phyloP scores from a whole-genome alignment of 805 yeast genomes.

The Kockiozyma suomiensis region DNA sequence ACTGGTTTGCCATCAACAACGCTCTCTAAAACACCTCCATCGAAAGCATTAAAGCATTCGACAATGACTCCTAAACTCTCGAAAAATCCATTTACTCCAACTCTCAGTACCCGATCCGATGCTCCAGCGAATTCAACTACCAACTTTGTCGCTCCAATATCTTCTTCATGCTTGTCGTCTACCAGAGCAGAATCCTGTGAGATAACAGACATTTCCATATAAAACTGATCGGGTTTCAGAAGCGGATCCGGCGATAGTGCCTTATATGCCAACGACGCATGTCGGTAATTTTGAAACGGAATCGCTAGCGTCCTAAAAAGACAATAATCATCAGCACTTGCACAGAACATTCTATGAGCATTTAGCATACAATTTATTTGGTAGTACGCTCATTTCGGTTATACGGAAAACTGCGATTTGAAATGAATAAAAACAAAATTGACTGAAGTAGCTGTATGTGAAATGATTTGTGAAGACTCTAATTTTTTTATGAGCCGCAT shows the following conservation, averaged over 20 bases:
- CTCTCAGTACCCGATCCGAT: constrained; percentile 76
- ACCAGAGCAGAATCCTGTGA: not conserved
- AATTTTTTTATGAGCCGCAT: not conserved
- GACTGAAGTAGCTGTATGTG: too few relatives aligned
- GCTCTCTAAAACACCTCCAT: constrained; percentile 40
- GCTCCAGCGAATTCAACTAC: constrained; percentile 57
- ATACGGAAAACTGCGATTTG: too few relatives aligned
- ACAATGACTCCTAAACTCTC: constrained; percentile 75
- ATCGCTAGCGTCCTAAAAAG: constrained; percentile 53
- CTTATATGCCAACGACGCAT: constrained; percentile 65
- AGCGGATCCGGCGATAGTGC: constrained; percentile 78
- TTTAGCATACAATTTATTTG: too few relatives aligned
- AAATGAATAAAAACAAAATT: too few relatives aligned
- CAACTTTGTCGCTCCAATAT: constrained; percentile 41
- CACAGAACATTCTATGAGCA: too few relatives aligned
- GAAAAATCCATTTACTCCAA: constrained; percentile 78
- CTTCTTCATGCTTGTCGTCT: constrained; percentile 32
- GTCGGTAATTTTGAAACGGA: constrained; percentile 63
- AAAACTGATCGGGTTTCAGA: constrained; percentile 67
- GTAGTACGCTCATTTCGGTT: too few relatives aligned
- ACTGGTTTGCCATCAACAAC: constrained; percentile 6
- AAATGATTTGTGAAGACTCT: too few relatives aligned
- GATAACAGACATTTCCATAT: constrained; percentile 48
- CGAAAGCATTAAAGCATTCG: constrained; percentile 79
- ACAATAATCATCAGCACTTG: too few relatives aligned